A percentile compares a stretch with the other conserved stretches of the same genome.
phyloP scores from a whole-genome alignment of 768 basidiomycete species.

The Auricularia heimuer region DNA sequence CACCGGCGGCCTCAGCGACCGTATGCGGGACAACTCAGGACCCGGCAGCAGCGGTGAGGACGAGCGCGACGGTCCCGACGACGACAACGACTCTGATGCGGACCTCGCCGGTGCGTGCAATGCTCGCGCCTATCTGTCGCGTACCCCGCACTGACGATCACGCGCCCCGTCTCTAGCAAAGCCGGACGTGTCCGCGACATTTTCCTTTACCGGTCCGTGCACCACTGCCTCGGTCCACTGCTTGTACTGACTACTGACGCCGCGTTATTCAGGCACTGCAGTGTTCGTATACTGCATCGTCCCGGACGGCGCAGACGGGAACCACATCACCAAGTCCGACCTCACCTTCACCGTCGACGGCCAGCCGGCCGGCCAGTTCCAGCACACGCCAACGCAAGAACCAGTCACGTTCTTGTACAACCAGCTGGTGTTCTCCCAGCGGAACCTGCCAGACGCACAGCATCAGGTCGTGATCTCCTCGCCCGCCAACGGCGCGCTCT shows the following conservation, averaged over 20 bases:
- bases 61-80: background rate
- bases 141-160: background rate
- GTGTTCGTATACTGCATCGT: background rate
- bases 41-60: too few relatives aligned
- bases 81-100: background rate
- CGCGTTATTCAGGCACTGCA: background rate
- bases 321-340: slow-evolving; percentile 21
- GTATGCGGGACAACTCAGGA: background rate
- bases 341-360: slow-evolving; percentile 37
- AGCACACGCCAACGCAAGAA: slow-evolving; percentile 15
- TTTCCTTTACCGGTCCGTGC: background rate
- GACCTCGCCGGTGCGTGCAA: background rate
- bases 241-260: background rate
- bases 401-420: slow-evolving; percentile 23
- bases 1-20: background rate
- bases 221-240: background rate
- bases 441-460: slow-evolving; percentile 25
- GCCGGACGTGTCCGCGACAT: background rate
- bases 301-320: background rate
- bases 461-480: slow-evolving; percentile 38
- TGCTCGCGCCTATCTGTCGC: background rate
- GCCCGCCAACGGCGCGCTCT: slow-evolving; percentile 34
- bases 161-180: background rate
- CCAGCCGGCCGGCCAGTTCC: slow-evolving; percentile 19
- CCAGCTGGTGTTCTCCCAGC: slow-evolving; percentile 29